These are phyloP conservation scores for Capsella bursapastoris DNA, from an alignment of 345 rosid species.

Conservation along the genomic window DNA sequence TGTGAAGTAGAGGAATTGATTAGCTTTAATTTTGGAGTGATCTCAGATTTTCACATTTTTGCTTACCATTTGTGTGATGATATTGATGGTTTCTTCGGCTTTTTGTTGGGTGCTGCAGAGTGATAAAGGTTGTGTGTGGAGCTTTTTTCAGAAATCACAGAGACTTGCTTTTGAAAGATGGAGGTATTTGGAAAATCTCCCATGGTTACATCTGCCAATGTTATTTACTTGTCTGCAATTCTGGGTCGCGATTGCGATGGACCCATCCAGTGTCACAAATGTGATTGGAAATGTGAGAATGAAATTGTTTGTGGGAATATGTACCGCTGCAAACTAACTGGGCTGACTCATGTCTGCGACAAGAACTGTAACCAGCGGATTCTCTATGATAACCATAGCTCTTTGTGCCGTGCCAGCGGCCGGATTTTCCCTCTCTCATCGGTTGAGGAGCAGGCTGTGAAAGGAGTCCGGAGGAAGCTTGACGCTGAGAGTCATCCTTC, in stretches of 20 bases:
- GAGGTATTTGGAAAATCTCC: conserved; percentile 81
- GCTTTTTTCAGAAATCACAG: conserved; percentile 32
- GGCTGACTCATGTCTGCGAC: conserved; percentile 96
- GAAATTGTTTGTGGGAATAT: conserved; percentile 90
- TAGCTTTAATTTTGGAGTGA: conserved; percentile 30
- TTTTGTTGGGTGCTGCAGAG: conserved; percentile 50
- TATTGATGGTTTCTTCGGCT: conserved; percentile 43
- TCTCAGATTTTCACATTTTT: conserved; percentile 15
- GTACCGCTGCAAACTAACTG: conserved; percentile 92
- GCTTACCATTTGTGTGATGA: conserved; percentile 20
- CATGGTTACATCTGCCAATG: conserved; percentile 69
- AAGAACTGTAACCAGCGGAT: conserved; percentile 99
- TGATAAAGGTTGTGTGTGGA: conserved; percentile 33
- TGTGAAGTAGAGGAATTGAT: conserved; percentile 31
- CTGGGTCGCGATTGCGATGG: conserved; percentile 82
- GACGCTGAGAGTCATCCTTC: conserved; percentile 74
- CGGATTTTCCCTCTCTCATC: conserved; percentile 75
- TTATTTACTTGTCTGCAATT: conserved; percentile 86
- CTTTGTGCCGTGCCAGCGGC: conserved; percentile 89
- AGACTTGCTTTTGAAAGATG: conserved; percentile 50
- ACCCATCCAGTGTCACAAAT: conserved; percentile 74
- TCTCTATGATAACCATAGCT: conserved; percentile 92
- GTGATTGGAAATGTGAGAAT: conserved; percentile 91
- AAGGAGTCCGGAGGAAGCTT: conserved; percentile 95
- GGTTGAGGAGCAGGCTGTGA: conserved; percentile 88